Conservation (phyloP, 2,329 filamentous ascomycete species). For the Cyanodermella asteris region DNA sequence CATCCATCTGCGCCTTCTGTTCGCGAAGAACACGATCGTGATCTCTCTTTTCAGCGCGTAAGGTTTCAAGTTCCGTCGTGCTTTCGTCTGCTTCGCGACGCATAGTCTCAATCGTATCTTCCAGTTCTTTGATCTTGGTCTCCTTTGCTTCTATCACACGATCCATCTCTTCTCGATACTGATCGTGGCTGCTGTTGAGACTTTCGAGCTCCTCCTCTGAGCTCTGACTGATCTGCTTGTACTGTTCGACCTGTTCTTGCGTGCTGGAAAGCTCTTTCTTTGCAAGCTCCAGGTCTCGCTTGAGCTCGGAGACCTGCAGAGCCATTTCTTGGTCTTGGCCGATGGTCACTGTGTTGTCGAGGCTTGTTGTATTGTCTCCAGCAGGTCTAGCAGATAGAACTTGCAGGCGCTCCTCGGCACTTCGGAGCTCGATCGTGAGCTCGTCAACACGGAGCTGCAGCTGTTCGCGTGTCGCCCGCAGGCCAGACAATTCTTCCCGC, state of each 20-base stretch:
- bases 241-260: constrained; percentile 64
- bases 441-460: constrained; percentile 77
- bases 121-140: constrained; percentile 53
- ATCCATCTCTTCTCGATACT: constrained; percentile 76
- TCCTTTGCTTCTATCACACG: constrained; percentile 55
- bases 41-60: constrained; percentile 66
- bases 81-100: constrained; percentile 59
- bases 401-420: constrained; percentile 68
- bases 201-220: constrained; percentile 73
- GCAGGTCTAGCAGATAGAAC: constrained; percentile 63
- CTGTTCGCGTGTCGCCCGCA: constrained; percentile 75
- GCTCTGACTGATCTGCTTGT: constrained; percentile 67
- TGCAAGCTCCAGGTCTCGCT: constrained; percentile 64
- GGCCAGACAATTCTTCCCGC: constrained; percentile 66
- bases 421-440: constrained; percentile 66
- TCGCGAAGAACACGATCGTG: constrained; percentile 49
- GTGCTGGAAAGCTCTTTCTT: constrained; percentile 62
- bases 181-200: constrained; percentile 57
- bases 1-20: constrained; percentile 57
- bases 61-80: constrained; percentile 58
- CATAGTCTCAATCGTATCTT: constrained; percentile 66
- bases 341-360: constrained; percentile 33
- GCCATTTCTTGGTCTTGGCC: constrained; percentile 58
- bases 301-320: constrained; percentile 66
- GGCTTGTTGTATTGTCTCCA: constrained; percentile 21